Evolutionary conservation across 495 filamentous ascomycete genomes (phyloP).

Genomic region (Penicillium soppii): DNA sequence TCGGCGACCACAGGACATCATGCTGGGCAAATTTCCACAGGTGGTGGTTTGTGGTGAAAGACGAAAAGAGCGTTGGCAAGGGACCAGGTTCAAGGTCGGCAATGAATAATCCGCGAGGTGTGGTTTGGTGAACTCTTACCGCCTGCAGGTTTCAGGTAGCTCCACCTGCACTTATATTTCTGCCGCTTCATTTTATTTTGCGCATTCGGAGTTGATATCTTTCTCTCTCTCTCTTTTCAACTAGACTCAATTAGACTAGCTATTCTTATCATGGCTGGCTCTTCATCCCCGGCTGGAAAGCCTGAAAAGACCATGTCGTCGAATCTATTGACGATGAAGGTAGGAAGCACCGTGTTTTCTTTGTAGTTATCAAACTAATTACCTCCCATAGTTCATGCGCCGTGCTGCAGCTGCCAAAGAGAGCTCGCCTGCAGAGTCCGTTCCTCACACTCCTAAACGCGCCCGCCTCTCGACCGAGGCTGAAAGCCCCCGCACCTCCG

Average conservation of each 20-base stretch:
- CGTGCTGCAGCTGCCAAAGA: slow-evolving; percentile 62
- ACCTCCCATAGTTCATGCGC: slow-evolving; percentile 79
- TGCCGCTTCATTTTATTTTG: slow-evolving; percentile 21
- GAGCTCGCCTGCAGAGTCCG: slow-evolving; percentile 33
- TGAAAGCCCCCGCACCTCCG: slow-evolving; percentile 32
- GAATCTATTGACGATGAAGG: slow-evolving; percentile 89
- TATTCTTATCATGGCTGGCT: slow-evolving; percentile 32
- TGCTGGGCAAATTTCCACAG: slow-evolving; percentile 38
- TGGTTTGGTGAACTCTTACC: slow-evolving; percentile 25
- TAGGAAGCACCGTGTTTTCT: slow-evolving; percentile 22
- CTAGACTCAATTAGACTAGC: slow-evolving; percentile 17
- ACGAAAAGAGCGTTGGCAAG: slow-evolving; percentile 15
- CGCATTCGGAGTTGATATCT: background rate
- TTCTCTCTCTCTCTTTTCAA: background rate
- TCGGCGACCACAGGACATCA: slow-evolving; percentile 58
- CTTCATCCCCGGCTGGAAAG: slow-evolving; percentile 33
- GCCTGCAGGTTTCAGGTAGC: slow-evolving; percentile 11
- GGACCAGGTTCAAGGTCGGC: slow-evolving; percentile 24
- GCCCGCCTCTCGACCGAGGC: slow-evolving; percentile 40
- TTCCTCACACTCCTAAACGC: slow-evolving; percentile 41
- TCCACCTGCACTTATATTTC: slow-evolving; percentile 13
- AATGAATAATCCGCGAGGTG: slow-evolving; percentile 34
- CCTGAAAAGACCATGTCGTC: slow-evolving; percentile 79
- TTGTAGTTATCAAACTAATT: slow-evolving; percentile 8
- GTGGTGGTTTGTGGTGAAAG: slow-evolving; percentile 10